A percentile compares a stretch with the other conserved stretches of the same genome.
phyloP scores from a whole-genome alignment of 106 monocot genomes.

The Allium cepa region DNA sequence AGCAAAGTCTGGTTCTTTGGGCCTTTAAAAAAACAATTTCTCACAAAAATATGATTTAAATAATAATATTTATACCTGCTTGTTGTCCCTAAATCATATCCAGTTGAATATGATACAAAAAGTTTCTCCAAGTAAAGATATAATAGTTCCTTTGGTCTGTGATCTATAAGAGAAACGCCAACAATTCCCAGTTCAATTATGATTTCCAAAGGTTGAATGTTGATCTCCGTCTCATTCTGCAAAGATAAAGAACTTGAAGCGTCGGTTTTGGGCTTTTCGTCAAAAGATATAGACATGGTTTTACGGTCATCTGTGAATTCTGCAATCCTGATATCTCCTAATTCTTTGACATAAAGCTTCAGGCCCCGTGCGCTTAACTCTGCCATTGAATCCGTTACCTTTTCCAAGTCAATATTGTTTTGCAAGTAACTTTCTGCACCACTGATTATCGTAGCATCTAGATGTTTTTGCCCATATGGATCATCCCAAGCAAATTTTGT shows the following conservation, averaged over 20 bases:
- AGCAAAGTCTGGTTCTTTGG: conserved; percentile 47
- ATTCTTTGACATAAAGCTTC: conserved; percentile 37
- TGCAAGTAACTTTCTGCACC: conserved; percentile 19
- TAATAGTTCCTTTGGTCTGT: conserved; percentile 80
- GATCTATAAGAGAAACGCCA: conserved; percentile 84
- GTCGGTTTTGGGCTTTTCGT: conserved; percentile 16
- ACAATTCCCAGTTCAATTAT: conserved; percentile 76
- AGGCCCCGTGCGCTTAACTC: conserved; percentile 40
- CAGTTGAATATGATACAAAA: conserved; percentile 76
- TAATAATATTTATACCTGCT: conserved; percentile 52
- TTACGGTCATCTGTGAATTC: conserved; percentile 39
- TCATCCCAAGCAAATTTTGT: conserved; percentile 75
- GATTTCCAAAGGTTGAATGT: conserved; percentile 56
- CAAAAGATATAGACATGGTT: conserved; percentile 5
- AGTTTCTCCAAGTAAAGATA: conserved; percentile 83
- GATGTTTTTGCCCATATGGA: conserved; percentile 52
- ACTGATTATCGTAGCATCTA: conserved; percentile 46
- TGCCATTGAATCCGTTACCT: conserved; percentile 15
- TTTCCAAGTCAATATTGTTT: conserved; percentile 50
- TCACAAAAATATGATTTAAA: no score
- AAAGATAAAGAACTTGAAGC: conserved; percentile 11
- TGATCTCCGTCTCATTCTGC: conserved; percentile 27
- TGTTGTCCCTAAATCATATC: conserved; percentile 66
- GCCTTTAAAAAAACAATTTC: conserved; percentile 56
- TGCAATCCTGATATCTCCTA: conserved; percentile 50